Conservation (phyloP, 2,329 filamentous ascomycete genomes). For the Eutypella sp. region DNA sequence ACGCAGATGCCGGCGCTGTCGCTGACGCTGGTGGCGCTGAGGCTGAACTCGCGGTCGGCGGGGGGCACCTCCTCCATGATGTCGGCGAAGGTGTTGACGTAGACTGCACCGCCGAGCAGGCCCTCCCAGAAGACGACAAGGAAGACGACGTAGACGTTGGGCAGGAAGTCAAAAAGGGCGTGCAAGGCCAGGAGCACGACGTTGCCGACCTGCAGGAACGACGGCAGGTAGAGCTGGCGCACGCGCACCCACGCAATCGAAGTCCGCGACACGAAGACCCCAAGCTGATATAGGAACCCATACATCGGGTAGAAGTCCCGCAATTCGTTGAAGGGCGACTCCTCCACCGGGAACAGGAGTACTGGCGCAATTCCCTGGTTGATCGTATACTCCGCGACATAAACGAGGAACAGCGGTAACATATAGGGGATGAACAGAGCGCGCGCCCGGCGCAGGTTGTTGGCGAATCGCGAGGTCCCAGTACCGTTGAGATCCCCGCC, state of each 20-base stretch:
- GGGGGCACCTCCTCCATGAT: constrained; percentile 78
- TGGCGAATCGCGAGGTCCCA: constrained; percentile 29
- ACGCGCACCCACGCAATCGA: constrained; percentile 84
- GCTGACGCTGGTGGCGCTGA: constrained; percentile 85
- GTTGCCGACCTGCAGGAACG: constrained; percentile 76
- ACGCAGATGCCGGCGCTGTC: constrained; percentile 89
- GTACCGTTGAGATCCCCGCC: constrained; percentile 19
- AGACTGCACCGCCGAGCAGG: constrained; percentile 82
- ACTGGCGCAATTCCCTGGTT: constrained; percentile 93
- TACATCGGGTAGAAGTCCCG: constrained; percentile 94
- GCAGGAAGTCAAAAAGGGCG: constrained; percentile 74
- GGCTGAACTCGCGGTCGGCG: constrained; percentile 82
- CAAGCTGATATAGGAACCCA: constrained; percentile 88
- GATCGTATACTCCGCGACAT: constrained; percentile 94
- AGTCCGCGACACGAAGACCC: constrained; percentile 90
- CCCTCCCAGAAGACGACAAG: constrained; percentile 90
- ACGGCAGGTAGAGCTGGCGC: constrained; percentile 74
- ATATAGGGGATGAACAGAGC: constrained; percentile 75
- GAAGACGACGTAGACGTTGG: constrained; percentile 82
- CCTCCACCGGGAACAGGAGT: constrained; percentile 73
- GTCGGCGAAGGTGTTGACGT: constrained; percentile 93
- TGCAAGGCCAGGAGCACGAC: constrained; percentile 69
- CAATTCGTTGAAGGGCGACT: constrained; percentile 74
- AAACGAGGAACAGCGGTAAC: constrained; percentile 86
- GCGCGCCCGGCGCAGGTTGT: constrained; percentile 61